phyloP scores from a whole-genome alignment of 352 stramenopile species.

The Globisporangium canariense region DNA sequence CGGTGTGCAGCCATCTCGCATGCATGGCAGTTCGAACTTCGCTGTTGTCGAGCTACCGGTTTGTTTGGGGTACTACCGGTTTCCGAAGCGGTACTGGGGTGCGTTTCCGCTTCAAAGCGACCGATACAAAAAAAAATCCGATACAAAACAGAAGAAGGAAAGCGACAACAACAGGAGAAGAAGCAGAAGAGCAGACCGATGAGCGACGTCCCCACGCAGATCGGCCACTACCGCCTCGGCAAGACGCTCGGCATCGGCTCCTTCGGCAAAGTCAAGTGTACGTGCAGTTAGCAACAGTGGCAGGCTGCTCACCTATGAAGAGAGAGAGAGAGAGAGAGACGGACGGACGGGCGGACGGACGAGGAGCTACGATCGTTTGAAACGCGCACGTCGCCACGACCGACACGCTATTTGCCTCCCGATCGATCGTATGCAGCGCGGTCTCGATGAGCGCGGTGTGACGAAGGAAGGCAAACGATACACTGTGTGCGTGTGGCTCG shows the following conservation, averaged over 20 bases:
- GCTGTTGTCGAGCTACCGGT: too few relatives aligned
- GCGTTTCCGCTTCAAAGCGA: too few relatives aligned
- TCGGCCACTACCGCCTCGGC: constrained; percentile 97
- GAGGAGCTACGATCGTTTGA: not conserved
- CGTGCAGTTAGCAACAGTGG: constrained; percentile 21
- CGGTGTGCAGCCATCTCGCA: too few relatives aligned
- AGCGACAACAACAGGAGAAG: too few relatives aligned
- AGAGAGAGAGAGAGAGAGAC: not conserved
- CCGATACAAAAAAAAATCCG: too few relatives aligned
- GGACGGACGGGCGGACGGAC: not conserved
- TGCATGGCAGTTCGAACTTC: too few relatives aligned
- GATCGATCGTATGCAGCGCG: not conserved
- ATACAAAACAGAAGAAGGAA: not conserved
- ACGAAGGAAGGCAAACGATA: not conserved
- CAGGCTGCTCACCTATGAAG: not conserved
- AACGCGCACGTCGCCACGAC: too few relatives aligned
- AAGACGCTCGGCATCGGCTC: constrained; percentile 99
- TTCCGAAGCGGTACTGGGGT: too few relatives aligned
- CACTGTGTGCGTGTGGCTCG: not conserved
- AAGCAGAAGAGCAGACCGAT: constrained; percentile 24
- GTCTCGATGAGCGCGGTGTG: too few relatives aligned
- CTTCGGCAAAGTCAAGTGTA: constrained; percentile 99
- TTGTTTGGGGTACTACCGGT: too few relatives aligned
- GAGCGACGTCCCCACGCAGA: constrained; percentile 90
- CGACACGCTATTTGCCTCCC: not conserved